A percentile compares a stretch with the other conserved stretches of the same genome.
These are phyloP conservation scores for Mycogone perniciosa DNA, from an alignment of 2,329 filamentous ascomycete genomes.

Conservation along the genomic window DNA sequence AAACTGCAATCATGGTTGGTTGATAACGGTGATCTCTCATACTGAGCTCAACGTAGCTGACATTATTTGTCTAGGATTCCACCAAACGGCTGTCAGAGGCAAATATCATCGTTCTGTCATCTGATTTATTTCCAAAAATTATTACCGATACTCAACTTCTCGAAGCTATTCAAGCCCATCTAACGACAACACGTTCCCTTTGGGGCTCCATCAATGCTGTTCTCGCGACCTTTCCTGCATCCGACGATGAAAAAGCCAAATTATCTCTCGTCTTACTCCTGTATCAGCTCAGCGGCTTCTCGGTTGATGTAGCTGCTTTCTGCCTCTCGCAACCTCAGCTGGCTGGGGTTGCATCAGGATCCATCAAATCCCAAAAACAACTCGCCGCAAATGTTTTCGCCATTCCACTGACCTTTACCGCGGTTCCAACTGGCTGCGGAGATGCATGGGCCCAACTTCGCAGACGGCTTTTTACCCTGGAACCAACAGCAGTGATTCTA, in stretches of 20 bases:
- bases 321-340: neutral
- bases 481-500: neutral
- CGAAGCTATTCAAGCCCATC: neutral
- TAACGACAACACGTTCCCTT: neutral
- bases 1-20: neutral
- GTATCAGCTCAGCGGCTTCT: neutral
- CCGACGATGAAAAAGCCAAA: neutral
- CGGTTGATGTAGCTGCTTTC: neutral
- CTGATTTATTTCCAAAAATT: neutral
- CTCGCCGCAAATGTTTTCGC: neutral
- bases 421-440: neutral
- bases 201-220: neutral
- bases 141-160: neutral
- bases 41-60: too few species aligned
- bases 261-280: neutral
- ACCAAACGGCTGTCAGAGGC: neutral
- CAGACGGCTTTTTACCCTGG: neutral
- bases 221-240: neutral
- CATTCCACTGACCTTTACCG: neutral
- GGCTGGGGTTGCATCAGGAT: neutral
- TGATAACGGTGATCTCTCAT: neutral
- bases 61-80: neutral
- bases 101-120: neutral
- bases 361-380: neutral
- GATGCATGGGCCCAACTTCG: neutral